Conservation (phyloP, 2,329 filamentous ascomycete genomes). For the Dactylellina leptospora region DNA sequence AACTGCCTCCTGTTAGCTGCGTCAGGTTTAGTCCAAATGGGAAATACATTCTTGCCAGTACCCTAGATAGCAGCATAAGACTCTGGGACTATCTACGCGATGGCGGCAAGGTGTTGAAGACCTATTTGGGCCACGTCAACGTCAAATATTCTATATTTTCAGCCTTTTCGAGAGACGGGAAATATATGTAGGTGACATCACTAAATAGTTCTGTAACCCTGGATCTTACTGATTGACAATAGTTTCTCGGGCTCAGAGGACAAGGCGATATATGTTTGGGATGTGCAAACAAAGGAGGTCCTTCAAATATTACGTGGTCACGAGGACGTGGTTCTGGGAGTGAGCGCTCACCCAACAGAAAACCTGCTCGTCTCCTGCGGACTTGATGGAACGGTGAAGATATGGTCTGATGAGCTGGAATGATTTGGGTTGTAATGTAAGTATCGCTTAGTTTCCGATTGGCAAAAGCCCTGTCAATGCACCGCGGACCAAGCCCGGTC, state of each 20-base stretch:
- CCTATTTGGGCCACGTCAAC: constrained; percentile 92
- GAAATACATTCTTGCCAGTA: constrained; percentile 89
- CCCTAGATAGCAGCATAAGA: constrained; percentile 85
- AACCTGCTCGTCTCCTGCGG: constrained; percentile 70
- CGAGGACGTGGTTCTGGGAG: constrained; percentile 68
- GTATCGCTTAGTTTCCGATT: background rate
- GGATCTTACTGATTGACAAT: constrained; percentile 55
- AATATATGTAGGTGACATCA: constrained; percentile 54
- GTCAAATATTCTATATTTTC: constrained; percentile 75
- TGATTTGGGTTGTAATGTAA: no score
- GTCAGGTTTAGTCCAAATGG: constrained; percentile 96
- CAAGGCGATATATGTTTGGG: constrained; percentile 85
- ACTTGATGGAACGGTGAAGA: constrained; percentile 69
- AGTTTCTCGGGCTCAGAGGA: constrained; percentile 65
- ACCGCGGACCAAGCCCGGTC: background rate
- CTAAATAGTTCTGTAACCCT: background rate
- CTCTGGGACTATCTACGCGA: constrained; percentile 90
- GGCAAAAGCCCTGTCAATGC: background rate
- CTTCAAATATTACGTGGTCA: constrained; percentile 73
- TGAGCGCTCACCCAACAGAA: constrained; percentile 68
- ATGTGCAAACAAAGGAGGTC: constrained; percentile 83
- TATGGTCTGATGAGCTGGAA: constrained; percentile 66
- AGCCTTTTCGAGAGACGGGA: constrained; percentile 75
- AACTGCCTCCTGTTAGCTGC: constrained; percentile 86
- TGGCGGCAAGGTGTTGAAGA: constrained; percentile 85